Conservation (phyloP, 805 yeast species). For the Saccharomyces kudriavzevii region DNA sequence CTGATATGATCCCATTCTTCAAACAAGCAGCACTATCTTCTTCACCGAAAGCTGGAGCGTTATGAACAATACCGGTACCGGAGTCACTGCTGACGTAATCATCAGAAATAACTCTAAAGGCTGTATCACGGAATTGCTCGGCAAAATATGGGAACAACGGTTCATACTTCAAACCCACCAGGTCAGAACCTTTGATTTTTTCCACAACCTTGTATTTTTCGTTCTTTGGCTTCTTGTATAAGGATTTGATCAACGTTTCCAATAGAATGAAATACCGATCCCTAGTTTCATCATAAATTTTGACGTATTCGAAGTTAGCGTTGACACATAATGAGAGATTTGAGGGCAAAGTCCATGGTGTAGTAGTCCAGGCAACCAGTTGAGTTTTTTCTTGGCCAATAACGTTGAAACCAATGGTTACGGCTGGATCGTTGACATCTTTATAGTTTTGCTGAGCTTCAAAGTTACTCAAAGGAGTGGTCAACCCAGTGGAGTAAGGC, state of each 20-base stretch:
- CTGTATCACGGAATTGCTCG: conserved; percentile 66
- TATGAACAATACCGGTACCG: conserved; percentile 99
- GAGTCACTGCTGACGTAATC: conserved; percentile 85
- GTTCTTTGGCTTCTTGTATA: conserved; percentile 90
- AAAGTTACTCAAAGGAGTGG: conserved; percentile 93
- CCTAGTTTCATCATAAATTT: conserved; percentile 82
- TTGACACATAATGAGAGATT: conserved; percentile 87
- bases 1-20: conserved; percentile 64
- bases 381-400: conserved; percentile 72
- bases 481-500: conserved; percentile 98
- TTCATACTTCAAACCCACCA: conserved; percentile 69
- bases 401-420: conserved; percentile 81
- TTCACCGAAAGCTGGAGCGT: conserved; percentile 98
- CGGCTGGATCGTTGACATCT: conserved; percentile 95
- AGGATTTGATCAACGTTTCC: conserved; percentile 70
- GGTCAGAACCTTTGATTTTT: conserved; percentile 67
- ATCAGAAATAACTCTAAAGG: conserved; percentile 73
- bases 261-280: conserved; percentile 74
- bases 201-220: conserved; percentile 82
- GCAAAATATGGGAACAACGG: conserved; percentile 81
- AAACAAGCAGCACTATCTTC: conserved; percentile 85
- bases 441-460: conserved; percentile 98
- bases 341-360: conserved; percentile 98
- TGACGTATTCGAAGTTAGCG: conserved; percentile 84
- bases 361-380: conserved; percentile 97